Evolutionary conservation across 768 basidiomycete species (phyloP).

Genomic region (Arthromyces matolae): DNA sequence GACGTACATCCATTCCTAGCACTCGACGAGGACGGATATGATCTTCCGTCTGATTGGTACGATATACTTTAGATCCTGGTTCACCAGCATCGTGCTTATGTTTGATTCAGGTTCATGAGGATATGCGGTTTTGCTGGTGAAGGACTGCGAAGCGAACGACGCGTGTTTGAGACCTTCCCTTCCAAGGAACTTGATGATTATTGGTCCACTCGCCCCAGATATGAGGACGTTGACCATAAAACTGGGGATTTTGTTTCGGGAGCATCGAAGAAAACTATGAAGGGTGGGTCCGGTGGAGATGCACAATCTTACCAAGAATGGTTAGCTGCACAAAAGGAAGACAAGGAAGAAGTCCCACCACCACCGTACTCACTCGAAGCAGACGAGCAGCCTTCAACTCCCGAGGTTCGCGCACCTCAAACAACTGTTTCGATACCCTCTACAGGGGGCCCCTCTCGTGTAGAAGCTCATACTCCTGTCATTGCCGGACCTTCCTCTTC

Average conservation of each 20-base stretch:
- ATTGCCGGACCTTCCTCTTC: neutral
- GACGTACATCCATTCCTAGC: slow-evolving; percentile 61
- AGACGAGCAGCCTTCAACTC: slow-evolving; percentile 22
- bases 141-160: slow-evolving; percentile 60
- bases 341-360: slow-evolving; percentile 54
- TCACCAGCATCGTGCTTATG: neutral
- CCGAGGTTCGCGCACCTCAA: slow-evolving; percentile 7
- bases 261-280: slow-evolving; percentile 2
- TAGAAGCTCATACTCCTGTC: slow-evolving; percentile 1
- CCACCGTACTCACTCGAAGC: slow-evolving; percentile 66
- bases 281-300: slow-evolving; percentile 12
- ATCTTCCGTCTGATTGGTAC: slow-evolving; percentile 78
- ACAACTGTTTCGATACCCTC: slow-evolving; percentile 7
- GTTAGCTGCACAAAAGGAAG: slow-evolving; percentile 40
- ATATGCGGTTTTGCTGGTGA: slow-evolving; percentile 72
- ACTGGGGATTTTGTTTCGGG: slow-evolving; percentile 31
- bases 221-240: slow-evolving; percentile 39
- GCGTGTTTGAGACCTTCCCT: slow-evolving; percentile 60
- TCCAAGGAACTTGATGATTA: slow-evolving; percentile 72
- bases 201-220: slow-evolving; percentile 61
- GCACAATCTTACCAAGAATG: slow-evolving; percentile 45
- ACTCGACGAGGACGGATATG: slow-evolving; percentile 74
- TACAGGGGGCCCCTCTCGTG: neutral
- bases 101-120: slow-evolving; percentile 62
- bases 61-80: slow-evolving; percentile 17